A percentile compares a stretch with the other conserved stretches of the same genome.
Conservation (phyloP, 805 yeast genomes). For the Saccharomyces mikatae region DNA sequence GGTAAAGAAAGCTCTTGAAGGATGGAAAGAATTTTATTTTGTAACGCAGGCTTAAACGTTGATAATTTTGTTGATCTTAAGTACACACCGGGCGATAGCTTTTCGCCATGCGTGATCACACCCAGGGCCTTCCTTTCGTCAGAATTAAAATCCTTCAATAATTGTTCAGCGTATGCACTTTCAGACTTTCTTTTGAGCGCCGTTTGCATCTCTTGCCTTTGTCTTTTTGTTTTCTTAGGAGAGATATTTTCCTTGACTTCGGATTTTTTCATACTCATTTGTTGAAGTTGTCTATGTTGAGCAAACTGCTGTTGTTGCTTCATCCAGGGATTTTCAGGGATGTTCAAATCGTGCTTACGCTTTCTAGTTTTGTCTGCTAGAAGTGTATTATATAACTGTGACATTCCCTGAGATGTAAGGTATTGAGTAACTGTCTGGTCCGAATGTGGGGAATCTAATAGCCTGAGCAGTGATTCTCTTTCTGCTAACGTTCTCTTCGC, state of each 20-base stretch:
- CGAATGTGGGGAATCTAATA: slow-evolving; percentile 81
- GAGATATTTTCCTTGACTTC: slow-evolving; percentile 8
- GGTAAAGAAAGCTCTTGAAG: slow-evolving; percentile 77
- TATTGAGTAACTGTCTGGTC: slow-evolving; percentile 70
- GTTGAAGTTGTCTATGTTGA: slow-evolving; percentile 30
- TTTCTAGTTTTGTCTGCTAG: slow-evolving; percentile 58
- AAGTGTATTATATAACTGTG: slow-evolving; percentile 74
- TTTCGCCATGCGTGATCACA: slow-evolving; percentile 66
- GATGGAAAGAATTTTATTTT: slow-evolving; percentile 49
- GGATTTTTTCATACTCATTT: slow-evolving; percentile 18
- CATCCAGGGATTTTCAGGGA: slow-evolving; percentile 40
- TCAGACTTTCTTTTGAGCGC: slow-evolving; percentile 27
- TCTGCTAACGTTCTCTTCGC: slow-evolving; percentile 84
- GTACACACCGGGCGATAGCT: slow-evolving; percentile 67
- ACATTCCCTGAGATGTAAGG: slow-evolving; percentile 78
- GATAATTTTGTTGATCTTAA: slow-evolving; percentile 74
- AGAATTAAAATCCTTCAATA: slow-evolving; percentile 41
- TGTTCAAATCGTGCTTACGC: slow-evolving; percentile 35
- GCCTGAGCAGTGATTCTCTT: slow-evolving; percentile 65
- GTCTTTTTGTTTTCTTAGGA: slow-evolving; percentile 26
- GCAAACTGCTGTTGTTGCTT: slow-evolving; percentile 37
- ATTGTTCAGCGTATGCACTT: slow-evolving; percentile 29
- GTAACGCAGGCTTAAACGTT: slow-evolving; percentile 69
- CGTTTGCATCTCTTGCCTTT: slow-evolving; percentile 26
- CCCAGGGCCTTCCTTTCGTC: slow-evolving; percentile 86